phyloP scores from a whole-genome alignment of 1,139 yeast species.

The Hemisphaericaspora xylanilytica region DNA sequence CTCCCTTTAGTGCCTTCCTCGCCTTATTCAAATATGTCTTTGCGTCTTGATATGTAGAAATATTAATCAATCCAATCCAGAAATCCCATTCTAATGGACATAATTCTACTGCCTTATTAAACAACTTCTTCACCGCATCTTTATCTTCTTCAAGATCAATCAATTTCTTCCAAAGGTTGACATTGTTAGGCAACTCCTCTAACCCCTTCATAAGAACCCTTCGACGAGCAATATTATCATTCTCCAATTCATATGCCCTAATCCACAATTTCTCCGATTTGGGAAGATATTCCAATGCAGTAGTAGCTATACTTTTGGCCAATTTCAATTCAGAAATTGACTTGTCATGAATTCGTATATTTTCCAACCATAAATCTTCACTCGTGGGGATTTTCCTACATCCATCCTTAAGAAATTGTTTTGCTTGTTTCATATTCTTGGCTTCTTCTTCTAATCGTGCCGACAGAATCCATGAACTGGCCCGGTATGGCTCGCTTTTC shows the following conservation, averaged over 20 bases:
- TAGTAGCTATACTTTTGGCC: constrained; percentile 58
- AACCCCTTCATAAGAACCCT: constrained; percentile 62
- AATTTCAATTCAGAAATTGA: constrained; percentile 38
- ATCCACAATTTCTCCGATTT: constrained; percentile 68
- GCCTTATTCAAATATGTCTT: constrained; percentile 58
- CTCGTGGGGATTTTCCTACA: constrained; percentile 63
- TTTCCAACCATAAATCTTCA: constrained; percentile 83
- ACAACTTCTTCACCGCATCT: constrained; percentile 51
- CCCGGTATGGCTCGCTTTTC: constrained; percentile 67
- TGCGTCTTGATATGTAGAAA: constrained; percentile 49
- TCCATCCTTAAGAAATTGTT: constrained; percentile 64
- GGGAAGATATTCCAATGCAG: constrained; percentile 60
- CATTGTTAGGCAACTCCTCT: constrained; percentile 48
- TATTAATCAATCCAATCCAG: constrained; percentile 54
- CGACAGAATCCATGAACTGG: constrained; percentile 86
- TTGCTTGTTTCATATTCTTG: constrained; percentile 55
- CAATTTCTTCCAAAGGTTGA: constrained; percentile 52
- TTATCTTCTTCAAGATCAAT: constrained; percentile 49
- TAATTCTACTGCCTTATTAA: constrained; percentile 66
- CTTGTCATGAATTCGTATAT: constrained; percentile 58
- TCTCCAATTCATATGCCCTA: constrained; percentile 65
- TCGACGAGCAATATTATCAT: constrained; percentile 48
- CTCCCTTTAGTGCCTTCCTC: constrained; percentile 49
- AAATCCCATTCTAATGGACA: constrained; percentile 63
- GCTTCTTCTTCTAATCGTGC: constrained; percentile 77